Base-by-base conservation (phyloP, 441 rosid genomes). In the Jatropha multifida region DNA sequence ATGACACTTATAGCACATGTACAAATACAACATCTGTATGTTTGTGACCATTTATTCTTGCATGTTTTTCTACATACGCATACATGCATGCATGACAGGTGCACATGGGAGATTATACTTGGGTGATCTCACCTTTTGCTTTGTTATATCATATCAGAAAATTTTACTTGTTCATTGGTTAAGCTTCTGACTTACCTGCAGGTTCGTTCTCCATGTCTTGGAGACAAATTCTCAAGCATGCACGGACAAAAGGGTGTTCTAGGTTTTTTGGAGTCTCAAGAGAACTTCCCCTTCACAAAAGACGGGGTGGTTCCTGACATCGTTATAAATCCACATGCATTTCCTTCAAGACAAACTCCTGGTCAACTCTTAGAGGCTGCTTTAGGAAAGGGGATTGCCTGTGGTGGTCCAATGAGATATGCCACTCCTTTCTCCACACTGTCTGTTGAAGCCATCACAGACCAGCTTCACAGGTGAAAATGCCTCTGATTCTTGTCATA, bases 181-280 rank as follows among this genome's bases (percentile, higher is more conserved):
- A n/a, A 5, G 38, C 46, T 74, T 26, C 23, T 41, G 65, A 58
- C 40, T 52, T 48, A 4, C 17, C 38, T 78, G 76, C 86, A 96
- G 98, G 92, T 96, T 78, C 94, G 98, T 26, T 81, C 93, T 56
- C 97, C 99, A 0, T 84, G 90, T 81, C 97, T 94, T 38, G 99
- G 99, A 66, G 98, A 96, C 84, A 96, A 96, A 80, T 96, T 96
- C 74, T 94, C 97, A 6, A 94, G 99, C 83, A 94, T 96, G 99
- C 99, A 94, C 76, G 98, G 99, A 54, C 98, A 94, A 73, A 94
- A 96, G 86, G 99, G 98, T 77, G 99, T 94, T 41, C 83, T 96
- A 44, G 99, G 99, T 62, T 92, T 87, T 78, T 60, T 96, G 77
- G 99, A 94, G 87, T 84, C 94, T 14, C 98, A 94, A 68, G 97